Evolutionary conservation across 2,329 filamentous ascomycete species (phyloP).

Genomic region (Ceratocystis huliohia): DNA sequence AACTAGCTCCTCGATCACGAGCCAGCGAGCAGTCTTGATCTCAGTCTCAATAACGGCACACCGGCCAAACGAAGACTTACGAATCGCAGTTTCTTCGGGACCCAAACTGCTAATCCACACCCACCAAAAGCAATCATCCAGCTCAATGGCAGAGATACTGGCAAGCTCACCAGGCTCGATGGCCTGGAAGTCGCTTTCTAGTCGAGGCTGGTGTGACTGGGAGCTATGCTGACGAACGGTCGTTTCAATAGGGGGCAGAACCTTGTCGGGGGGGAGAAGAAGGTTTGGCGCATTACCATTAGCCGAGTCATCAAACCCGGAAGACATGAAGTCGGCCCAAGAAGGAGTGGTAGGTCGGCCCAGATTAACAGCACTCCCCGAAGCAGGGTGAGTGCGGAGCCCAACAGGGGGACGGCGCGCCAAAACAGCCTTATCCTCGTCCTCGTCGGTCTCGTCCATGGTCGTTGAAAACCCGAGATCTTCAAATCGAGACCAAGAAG

Average conservation of each 20-base stretch:
- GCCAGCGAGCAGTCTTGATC: slow-evolving; percentile 71
- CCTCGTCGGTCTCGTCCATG: slow-evolving; percentile 53
- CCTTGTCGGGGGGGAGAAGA: slow-evolving; percentile 80
- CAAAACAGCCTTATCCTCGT: slow-evolving; percentile 44
- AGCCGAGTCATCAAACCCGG: slow-evolving; percentile 75
- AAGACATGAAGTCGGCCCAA: slow-evolving; percentile 94
- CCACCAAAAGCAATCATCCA: slow-evolving; percentile 99
- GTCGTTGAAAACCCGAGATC: slow-evolving; percentile 79
- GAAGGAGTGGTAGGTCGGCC: slow-evolving; percentile 87
- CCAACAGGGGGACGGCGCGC: slow-evolving; percentile 31
- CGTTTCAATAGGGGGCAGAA: slow-evolving; percentile 70
- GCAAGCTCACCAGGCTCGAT: slow-evolving; percentile 89
- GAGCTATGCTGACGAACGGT: slow-evolving; percentile 67
- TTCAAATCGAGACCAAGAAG: slow-evolving; percentile 93
- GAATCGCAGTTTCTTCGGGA: slow-evolving; percentile 68
- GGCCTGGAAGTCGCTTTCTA: slow-evolving; percentile 49
- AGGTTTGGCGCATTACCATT: slow-evolving; percentile 44
- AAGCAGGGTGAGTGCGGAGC: slow-evolving; percentile 53
- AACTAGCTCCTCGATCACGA: slow-evolving; percentile 92
- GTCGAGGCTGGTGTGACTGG: slow-evolving; percentile 63
- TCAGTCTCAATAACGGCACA: slow-evolving; percentile 85
- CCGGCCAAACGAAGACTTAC: slow-evolving; percentile 87
- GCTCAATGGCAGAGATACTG: slow-evolving; percentile 70
- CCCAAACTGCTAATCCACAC: slow-evolving; percentile 98
- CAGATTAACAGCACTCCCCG: slow-evolving; percentile 46